A percentile compares a stretch with the other conserved stretches of the same genome.
Conservation (phyloP, 108 stramenopile species). For the Skeletonema costatum region DNA sequence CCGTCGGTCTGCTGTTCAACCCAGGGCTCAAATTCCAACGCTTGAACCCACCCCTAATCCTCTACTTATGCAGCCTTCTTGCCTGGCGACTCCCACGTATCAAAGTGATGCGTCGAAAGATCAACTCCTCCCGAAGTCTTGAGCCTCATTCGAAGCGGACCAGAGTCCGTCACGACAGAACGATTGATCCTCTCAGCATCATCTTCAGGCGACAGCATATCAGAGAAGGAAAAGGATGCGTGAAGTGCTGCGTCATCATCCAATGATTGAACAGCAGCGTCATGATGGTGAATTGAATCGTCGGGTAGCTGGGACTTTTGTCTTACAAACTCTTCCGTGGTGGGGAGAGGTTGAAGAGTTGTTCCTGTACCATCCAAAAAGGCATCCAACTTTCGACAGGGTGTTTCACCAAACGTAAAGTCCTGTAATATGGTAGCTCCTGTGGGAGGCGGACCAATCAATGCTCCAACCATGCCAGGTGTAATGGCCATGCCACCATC, state of each 20-base stretch:
- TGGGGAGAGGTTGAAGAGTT: slow-evolving; percentile 15
- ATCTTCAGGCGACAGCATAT: slow-evolving; percentile 38
- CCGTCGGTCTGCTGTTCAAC: no score
- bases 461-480: slow-evolving; percentile 19
- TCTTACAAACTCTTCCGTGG: slow-evolving; percentile 25
- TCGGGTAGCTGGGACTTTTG: background rate
- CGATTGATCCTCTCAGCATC: slow-evolving; percentile 8
- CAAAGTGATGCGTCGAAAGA: slow-evolving; percentile 45
- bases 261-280: slow-evolving; percentile 2
- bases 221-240: slow-evolving; percentile 38
- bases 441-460: slow-evolving; percentile 7
- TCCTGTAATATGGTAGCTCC: slow-evolving; percentile 30
- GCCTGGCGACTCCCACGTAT: slow-evolving; percentile 39
- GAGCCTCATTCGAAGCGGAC: slow-evolving; percentile 39
- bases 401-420: slow-evolving; percentile 25
- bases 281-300: background rate
- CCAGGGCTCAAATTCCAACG: no score
- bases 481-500: slow-evolving; percentile 22
- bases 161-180: slow-evolving; percentile 34
- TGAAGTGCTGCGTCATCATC: slow-evolving; percentile 8
- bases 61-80: background rate
- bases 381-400: slow-evolving; percentile 25
- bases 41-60: background rate
- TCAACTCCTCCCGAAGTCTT: slow-evolving; percentile 21
- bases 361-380: slow-evolving; percentile 17